Percentiles rank a stretch among this genome's conserved stretches.
Evolutionary conservation across 1,284 basidiomycete genomes (phyloP).

Genomic region (Leccinum laetum): DNA sequence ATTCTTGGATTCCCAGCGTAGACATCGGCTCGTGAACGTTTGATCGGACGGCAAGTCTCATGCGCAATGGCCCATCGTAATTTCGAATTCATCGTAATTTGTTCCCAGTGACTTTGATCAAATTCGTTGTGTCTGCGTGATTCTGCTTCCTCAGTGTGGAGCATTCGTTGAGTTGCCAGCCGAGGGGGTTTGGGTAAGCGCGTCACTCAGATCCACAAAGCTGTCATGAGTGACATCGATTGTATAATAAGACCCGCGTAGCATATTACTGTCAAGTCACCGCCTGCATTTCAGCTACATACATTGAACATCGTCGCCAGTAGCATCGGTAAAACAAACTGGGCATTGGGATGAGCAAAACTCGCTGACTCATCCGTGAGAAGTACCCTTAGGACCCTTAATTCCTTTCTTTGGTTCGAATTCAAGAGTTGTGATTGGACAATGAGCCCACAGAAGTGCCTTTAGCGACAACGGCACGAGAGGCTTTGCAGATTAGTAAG

Average conservation of each 20-base stretch:
- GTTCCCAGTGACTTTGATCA: not conserved
- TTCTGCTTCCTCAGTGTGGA: too few relatives aligned
- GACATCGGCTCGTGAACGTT: not conserved
- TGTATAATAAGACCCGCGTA: not conserved
- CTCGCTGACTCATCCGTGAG: too few relatives aligned
- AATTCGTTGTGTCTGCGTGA: not conserved
- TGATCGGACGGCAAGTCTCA: not conserved
- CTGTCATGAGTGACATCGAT: not conserved
- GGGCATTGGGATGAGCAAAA: too few relatives aligned
- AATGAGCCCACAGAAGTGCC: too few relatives aligned
- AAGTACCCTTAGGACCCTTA: too few relatives aligned
- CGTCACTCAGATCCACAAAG: not conserved
- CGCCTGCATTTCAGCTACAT: too few relatives aligned
- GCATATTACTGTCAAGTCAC: not conserved
- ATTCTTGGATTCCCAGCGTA: not conserved
- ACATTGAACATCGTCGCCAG: too few relatives aligned
- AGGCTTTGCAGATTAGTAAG: too few relatives aligned
- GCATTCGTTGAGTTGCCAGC: not conserved
- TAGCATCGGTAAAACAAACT: too few relatives aligned
- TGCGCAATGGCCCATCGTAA: not conserved
- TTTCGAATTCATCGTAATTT: not conserved
- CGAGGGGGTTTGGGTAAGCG: not conserved
- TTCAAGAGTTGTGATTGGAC: too few relatives aligned
- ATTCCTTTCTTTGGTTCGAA: too few relatives aligned
- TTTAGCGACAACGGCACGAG: too few relatives aligned